A percentile compares a stretch with the other conserved stretches of the same genome.
Evolutionary conservation across 2,329 filamentous ascomycete species (phyloP).

Genomic region (Penicillium vulpinum): DNA sequence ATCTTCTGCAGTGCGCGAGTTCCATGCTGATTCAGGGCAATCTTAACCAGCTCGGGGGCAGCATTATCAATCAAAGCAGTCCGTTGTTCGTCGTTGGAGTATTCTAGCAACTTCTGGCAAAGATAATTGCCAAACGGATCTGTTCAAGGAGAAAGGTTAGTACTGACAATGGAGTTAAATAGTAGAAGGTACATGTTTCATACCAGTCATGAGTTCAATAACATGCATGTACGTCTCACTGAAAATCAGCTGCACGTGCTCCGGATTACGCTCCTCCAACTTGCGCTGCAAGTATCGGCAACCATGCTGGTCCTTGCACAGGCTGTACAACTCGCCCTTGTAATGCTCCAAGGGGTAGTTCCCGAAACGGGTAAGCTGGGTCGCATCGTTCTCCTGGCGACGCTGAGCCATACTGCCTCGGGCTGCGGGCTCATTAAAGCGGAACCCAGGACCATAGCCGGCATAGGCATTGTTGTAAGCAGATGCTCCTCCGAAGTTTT

Average conservation of each 20-base stretch:
- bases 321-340: slow-evolving; percentile 76
- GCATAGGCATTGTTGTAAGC: slow-evolving; percentile 54
- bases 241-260: slow-evolving; percentile 90
- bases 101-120: slow-evolving; percentile 96
- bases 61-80: slow-evolving; percentile 91
- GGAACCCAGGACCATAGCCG: slow-evolving; percentile 52
- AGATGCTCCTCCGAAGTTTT: slow-evolving; percentile 48
- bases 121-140: slow-evolving; percentile 99
- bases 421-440: slow-evolving; percentile 71
- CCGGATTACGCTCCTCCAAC: slow-evolving; percentile 81
- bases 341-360: slow-evolving; percentile 81
- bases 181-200: slow-evolving; percentile 13
- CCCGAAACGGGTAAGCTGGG: slow-evolving; percentile 73
- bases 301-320: slow-evolving; percentile 98
- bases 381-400: slow-evolving; percentile 50
- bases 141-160: slow-evolving; percentile 30
- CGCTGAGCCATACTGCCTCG: slow-evolving; percentile 71
- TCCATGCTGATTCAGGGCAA: slow-evolving; percentile 95
- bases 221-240: slow-evolving; percentile 90
- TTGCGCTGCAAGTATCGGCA: slow-evolving; percentile 97
- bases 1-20: slow-evolving; percentile 98
- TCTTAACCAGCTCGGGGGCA: slow-evolving; percentile 80
- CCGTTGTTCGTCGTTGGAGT: slow-evolving; percentile 90
- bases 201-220: slow-evolving; percentile 89
- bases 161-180: neutral